Base-by-base conservation (phyloP, 768 basidiomycete genomes). In the Mycena haematopus region DNA sequence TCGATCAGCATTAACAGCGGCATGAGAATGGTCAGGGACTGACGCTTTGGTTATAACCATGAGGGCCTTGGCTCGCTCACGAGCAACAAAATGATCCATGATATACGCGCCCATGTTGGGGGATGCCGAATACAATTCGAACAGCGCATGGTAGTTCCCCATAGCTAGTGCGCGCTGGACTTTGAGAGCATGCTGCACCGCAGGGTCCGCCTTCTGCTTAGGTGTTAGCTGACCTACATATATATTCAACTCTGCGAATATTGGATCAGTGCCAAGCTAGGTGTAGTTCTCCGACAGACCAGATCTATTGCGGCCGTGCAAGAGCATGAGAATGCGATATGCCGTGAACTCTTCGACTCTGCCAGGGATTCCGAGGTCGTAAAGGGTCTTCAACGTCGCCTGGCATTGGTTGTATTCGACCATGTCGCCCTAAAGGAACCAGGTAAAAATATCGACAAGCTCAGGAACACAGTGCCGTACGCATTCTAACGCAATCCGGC, bases 401-500 rank as follows among this genome's bases (percentile, higher is more conserved):
- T 98, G 95, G 77, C 97, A 99, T 76, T 96, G 93, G 75, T 97
- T 99, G 74, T 96, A 99, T 84, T 99, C 97, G 67, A 97, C 95
- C 84, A 99, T 92, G 75, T 99, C 97, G 71, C 83, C 86, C 96
- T 99, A 76, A 60, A 44, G 42, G 46, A 7, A 17, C 42, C 31
- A 42, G 53, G 31, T 58, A 60, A 58, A 57, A 42, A 35, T 49
- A 63, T 31, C 27, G 17, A 14, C 24, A 52, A 51, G 47, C 42
- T 22, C 63, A 65, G 65, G 45, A 52, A 71, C 66, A 52, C 38
- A 33, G 61, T 46, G 47, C 77, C 87, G 60, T 76, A 95, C 94
- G 70, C 87, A 89, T 84, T 96, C 93, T 42, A 99, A 80, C 46
- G 97, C 97, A 82, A 99, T 96, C 35, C 97, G 88, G 25, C 94